Conservation (phyloP, 495 filamentous ascomycete genomes). For the Barbatosphaeria neglecta region DNA sequence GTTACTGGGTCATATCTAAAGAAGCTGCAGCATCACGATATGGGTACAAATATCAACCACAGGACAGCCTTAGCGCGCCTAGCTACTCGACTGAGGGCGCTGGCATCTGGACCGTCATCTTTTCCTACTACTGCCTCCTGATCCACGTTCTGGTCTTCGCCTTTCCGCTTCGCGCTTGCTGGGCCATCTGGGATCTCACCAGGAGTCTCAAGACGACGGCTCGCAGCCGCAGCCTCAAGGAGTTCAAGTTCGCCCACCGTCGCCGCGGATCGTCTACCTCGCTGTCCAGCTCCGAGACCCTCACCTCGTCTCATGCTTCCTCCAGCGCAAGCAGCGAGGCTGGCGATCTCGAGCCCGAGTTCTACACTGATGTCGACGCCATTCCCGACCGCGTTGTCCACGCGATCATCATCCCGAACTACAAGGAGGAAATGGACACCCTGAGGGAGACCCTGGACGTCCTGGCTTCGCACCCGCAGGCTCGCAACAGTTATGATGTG, state of each 20-base stretch:
- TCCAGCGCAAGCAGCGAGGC: constrained; percentile 37
- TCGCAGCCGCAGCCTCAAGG: constrained; percentile 25
- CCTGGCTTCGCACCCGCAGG: constrained; percentile 51
- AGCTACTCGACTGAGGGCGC: constrained; percentile 18
- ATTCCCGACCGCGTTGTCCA: constrained; percentile 38
- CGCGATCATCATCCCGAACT: constrained; percentile 57
- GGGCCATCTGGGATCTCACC: constrained; percentile 38
- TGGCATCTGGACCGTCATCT: constrained; percentile 27
- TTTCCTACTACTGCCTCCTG: constrained; percentile 40
- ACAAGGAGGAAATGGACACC: constrained; percentile 55
- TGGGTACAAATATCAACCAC: constrained; percentile 33
- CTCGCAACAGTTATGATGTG: constrained; percentile 53
- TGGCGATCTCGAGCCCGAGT: constrained; percentile 30
- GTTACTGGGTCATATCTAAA: constrained; percentile 34
- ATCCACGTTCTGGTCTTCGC: constrained; percentile 41
- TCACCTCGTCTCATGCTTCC: constrained; percentile 33
- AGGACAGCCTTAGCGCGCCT: constrained; percentile 29
- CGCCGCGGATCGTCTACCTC: constrained; percentile 39
- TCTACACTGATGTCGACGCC: constrained; percentile 24
- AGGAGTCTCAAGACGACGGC: constrained; percentile 23
- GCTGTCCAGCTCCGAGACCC: constrained; percentile 37
- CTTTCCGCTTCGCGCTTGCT: constrained; percentile 43
- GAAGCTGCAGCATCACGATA: constrained; percentile 28
- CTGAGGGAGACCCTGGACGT: constrained; percentile 54
- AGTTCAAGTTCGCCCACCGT: constrained; percentile 30